Evolutionary conservation across 1,284 basidiomycete species (phyloP).

Genomic region (Chalciporus sp.): DNA sequence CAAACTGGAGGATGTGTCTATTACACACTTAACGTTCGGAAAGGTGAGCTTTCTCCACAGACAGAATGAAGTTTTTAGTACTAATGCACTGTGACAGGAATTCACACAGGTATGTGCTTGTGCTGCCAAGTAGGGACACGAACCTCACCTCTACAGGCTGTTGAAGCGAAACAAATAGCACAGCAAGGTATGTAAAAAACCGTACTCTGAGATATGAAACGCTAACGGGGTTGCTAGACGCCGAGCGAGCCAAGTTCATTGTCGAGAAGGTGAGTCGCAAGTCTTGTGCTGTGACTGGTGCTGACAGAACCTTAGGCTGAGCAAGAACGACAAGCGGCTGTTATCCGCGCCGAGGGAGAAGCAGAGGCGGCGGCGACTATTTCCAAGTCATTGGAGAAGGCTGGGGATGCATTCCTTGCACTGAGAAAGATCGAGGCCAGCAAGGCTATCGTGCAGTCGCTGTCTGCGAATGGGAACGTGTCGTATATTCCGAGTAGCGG

Average conservation of each 20-base stretch:
- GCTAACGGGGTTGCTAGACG: slow-evolving; percentile 56
- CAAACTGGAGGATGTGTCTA: slow-evolving; percentile 95
- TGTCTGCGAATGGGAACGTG: slow-evolving; percentile 81
- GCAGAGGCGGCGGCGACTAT: slow-evolving; percentile 96
- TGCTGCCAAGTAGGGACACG: slow-evolving; percentile 7
- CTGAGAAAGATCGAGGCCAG: slow-evolving; percentile 97
- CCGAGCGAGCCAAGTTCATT: slow-evolving; percentile 98
- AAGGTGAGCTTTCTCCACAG: slow-evolving; percentile 49
- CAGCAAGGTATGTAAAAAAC: slow-evolving; percentile 72
- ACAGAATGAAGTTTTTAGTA: background rate
- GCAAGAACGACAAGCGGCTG: slow-evolving; percentile 97
- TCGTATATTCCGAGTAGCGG: slow-evolving; percentile 84
- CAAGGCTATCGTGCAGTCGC: slow-evolving; percentile 91
- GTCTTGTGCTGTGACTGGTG: slow-evolving; percentile 1
- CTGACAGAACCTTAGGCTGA: slow-evolving; percentile 68
- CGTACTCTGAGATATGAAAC: background rate
- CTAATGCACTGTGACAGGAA: slow-evolving; percentile 50
- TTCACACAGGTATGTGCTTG: slow-evolving; percentile 64
- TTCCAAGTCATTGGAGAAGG: slow-evolving; percentile 89
- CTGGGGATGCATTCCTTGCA: slow-evolving; percentile 94
- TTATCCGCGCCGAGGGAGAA: slow-evolving; percentile 98
- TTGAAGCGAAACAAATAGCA: slow-evolving; percentile 98
- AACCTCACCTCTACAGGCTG: slow-evolving; percentile 57
- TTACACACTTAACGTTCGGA: slow-evolving; percentile 85
- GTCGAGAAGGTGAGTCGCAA: slow-evolving; percentile 81